phyloP scores from a whole-genome alignment of 352 stramenopile species.

The Phytophthora citricola region DNA sequence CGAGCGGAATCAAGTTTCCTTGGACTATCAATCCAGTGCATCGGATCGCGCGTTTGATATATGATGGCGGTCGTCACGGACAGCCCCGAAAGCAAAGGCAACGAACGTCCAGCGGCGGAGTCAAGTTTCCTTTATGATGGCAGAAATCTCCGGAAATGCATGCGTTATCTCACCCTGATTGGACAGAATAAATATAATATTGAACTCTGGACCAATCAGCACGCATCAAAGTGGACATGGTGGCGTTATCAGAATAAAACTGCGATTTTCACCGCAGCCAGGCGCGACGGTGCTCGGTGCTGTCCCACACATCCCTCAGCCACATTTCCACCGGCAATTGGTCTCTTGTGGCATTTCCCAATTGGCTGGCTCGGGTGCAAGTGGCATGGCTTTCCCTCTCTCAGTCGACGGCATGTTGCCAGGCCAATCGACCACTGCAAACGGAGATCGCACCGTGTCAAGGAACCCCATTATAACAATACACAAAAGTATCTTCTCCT shows the following conservation, averaged over 20 bases:
- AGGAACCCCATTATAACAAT: neutral
- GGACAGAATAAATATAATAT: conserved; percentile 3
- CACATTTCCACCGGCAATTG: neutral
- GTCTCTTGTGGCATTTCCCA: conserved; percentile 19
- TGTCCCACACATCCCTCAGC: conserved; percentile 20
- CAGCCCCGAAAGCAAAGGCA: neutral
- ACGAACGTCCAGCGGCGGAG: neutral
- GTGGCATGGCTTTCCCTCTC: conserved; percentile 20
- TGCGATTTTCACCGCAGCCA: conserved; percentile 14
- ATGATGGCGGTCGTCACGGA: conserved; percentile 4
- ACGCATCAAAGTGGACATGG: conserved; percentile 15
- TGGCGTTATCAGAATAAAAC: conserved; percentile 22
- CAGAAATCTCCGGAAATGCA: conserved; percentile 19
- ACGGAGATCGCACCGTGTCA: conserved; percentile 12
- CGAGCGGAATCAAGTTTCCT: conserved; percentile 1
- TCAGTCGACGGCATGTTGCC: conserved; percentile 17
- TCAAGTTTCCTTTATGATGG: neutral
- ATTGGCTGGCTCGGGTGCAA: conserved; percentile 14
- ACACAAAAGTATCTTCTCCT: conserved; percentile 12
- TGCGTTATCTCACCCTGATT: conserved; percentile 5
- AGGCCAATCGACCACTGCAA: conserved; percentile 10
- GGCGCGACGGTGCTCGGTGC: conserved; percentile 2
- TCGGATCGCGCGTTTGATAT: conserved; percentile 8
- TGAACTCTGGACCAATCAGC: conserved; percentile 11
- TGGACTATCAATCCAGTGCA: neutral